Base-by-base conservation (phyloP, 2,329 filamentous ascomycete genomes). In the Microdochium trichocladiopsis region DNA sequence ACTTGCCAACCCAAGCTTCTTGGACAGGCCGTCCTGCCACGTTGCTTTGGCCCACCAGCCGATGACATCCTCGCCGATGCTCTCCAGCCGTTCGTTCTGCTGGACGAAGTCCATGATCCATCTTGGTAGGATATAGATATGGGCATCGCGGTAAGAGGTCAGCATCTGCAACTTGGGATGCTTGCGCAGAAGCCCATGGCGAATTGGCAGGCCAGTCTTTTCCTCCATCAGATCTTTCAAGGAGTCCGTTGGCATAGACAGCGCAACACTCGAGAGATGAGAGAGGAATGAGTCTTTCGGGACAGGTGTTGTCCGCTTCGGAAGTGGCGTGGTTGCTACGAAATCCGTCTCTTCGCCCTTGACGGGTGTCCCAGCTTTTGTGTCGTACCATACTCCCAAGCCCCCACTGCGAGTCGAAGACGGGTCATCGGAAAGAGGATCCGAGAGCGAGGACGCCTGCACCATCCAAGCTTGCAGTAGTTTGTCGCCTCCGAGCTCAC, bases 271-370 rank as follows among this genome's bases (percentile, higher is more conserved):
- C n/a, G 86, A 87, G 9, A 95, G 75, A 53, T 84, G 72, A 18
- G 80, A 77, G 54, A 88, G 74, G 50, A 94, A 67, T 1, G 87
- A 88, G 25, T 80, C 82, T 56, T 81, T 78, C 0, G 82, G 76
- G 10, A 83, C 75, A 6, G 80, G 76, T 1, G 84, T 78, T 16
- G 77, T 69, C 0, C 83, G 72, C 4, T 75, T 63, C 3, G 83
- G 73, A 5, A 94, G 72, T 3, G 88, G 83, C 0, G 87, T 80
- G 1, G 88, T 90, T 9, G 87, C 89, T 61, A 96, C 81, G 66
- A 96, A 96, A 64, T 97, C 93, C 2, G 90, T 94, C 67, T 96
- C 91, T 67, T 96, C 90, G 47, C 87, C 87, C 71, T 96, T 97
- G 56, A 93, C 80, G 33, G 84, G 83, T 5, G 83, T 84, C 56